Percentiles rank a stretch among this genome's conserved stretches.
These are phyloP conservation scores for Tricholoma sp. DNA, from an alignment of 768 basidiomycete species.

Conservation along the genomic window DNA sequence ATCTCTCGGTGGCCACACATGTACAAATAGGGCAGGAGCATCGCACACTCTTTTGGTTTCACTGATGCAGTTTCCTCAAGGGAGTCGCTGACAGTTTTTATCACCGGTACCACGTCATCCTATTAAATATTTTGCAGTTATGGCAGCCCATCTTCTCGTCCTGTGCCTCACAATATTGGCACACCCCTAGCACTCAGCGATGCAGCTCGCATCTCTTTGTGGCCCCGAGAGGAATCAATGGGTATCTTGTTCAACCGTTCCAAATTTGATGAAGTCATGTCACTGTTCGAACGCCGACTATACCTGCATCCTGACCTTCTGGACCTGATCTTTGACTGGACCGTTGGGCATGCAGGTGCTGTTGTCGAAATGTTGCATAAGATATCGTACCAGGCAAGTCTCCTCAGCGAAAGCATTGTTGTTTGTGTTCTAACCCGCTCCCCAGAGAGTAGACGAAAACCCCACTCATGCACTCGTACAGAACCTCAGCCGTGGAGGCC, in stretches of 20 bases:
- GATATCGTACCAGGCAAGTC: constrained; percentile 4
- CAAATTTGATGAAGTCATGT: constrained; percentile 11
- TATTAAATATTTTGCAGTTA: neutral
- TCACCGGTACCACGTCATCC: neutral
- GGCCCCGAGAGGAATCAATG: constrained; percentile 5
- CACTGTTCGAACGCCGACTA: neutral
- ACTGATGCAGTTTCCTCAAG: neutral
- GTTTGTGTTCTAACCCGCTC: neutral
- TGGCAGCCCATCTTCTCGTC: neutral
- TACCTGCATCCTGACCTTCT: constrained; percentile 2
- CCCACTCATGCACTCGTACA: neutral
- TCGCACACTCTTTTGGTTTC: too few species aligned
- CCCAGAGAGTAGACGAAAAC: neutral
- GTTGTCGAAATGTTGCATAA: constrained; percentile 4
- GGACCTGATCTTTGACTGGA: constrained; percentile 9
- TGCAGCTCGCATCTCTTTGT: constrained; percentile 1
- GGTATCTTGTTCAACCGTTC: constrained; percentile 9
- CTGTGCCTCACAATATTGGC: neutral
- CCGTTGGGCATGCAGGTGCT: constrained; percentile 13
- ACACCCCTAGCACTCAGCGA: neutral
- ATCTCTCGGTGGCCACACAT: too few species aligned
- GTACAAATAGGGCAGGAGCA: too few species aligned
- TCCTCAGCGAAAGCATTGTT: too few species aligned
- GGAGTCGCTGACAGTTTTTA: neutral
- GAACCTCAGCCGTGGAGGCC: neutral